Evolutionary conservation across 805 yeast species (phyloP), one percentile per base, ranked within the genome.

Genomic region (Brettanomyces nanus): DNA sequence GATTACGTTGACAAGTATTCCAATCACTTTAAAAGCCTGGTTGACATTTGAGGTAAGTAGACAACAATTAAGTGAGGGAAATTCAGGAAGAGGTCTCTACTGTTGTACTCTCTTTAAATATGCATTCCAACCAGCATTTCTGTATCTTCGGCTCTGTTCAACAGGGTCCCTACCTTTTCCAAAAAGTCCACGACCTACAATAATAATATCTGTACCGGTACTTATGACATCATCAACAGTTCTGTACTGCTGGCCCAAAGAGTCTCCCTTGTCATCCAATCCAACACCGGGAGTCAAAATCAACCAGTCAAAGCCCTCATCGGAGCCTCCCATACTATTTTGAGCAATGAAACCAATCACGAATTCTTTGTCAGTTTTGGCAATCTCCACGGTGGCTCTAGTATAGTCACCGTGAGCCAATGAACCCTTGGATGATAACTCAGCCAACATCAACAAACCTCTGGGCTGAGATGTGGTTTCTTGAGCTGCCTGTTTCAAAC

Each of bases 261-360:
- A 76, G 58, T 92, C 99, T 13, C 97, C 97, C 59, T 82, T 92
- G 56, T 90, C 97, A 56, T 90, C 98, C 37, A 92, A 71, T 3
- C 97, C 97, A 28, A 92, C 98, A 44, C 99, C 99, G 0, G 99
- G 99, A 1, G 98, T 90, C 92, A 92, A 80, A 41, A 89, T 76
- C 29, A 92, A 63, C 96, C 97, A 92, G 63, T 92, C 98, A 52
- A 83, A 89, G 1, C 90, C 92, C 51, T 80, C 92, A 3, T 73
- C 80, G 31, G 72, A 69, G 13, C 87, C 89, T 21, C 87, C 87
- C 85, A 89, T 84, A 41, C 80, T 79, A 53, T 75, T 73, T 58
- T 87, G 97, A 1, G 98, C 97, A 62, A 92, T 92, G 59, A 90
- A 92, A 0, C 99, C 99, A 62, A 92, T 81, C 22, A 86, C 95